Conservation (phyloP, 148 eudicot species). For the Agrostemma githago region DNA sequence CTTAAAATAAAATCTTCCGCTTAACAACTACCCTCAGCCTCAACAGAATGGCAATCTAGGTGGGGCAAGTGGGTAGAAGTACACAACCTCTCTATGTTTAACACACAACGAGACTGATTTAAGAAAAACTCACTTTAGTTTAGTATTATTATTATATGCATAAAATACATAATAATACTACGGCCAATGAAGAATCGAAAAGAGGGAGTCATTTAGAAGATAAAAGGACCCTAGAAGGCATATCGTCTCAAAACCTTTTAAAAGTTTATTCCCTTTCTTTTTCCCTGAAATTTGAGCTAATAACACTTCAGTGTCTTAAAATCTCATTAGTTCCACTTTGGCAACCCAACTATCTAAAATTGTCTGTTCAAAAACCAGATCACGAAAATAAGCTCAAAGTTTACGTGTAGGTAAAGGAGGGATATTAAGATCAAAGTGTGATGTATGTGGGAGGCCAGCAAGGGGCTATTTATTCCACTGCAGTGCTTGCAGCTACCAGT, state of each 20-base stretch:
- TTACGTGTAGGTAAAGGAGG: slow-evolving; percentile 41
- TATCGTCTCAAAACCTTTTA: not conserved
- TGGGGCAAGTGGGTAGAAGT: not conserved
- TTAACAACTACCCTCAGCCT: not conserved
- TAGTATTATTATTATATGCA: too few species aligned
- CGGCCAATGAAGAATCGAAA: too few species aligned
- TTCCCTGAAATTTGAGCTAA: not conserved
- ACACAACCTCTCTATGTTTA: not conserved
- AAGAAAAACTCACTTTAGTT: too few species aligned
- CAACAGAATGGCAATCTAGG: not conserved
- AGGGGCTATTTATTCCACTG: slow-evolving; percentile 69
- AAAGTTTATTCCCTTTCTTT: not conserved
- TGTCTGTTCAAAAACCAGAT: not conserved
- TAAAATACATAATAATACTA: too few species aligned
- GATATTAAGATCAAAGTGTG: slow-evolving; percentile 55
- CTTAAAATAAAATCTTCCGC: not conserved
- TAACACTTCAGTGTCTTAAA: not conserved
- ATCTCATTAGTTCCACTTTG: not conserved
- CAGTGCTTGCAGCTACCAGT: slow-evolving; percentile 69
- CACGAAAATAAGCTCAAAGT: not conserved
- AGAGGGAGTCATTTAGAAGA: too few species aligned
- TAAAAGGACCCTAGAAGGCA: not conserved
- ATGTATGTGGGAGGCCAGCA: slow-evolving; percentile 57
- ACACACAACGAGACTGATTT: not conserved
- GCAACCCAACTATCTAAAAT: not conserved